Evolutionary conservation across 768 basidiomycete species (phyloP).

Genomic region (Tricholoma sp.): DNA sequence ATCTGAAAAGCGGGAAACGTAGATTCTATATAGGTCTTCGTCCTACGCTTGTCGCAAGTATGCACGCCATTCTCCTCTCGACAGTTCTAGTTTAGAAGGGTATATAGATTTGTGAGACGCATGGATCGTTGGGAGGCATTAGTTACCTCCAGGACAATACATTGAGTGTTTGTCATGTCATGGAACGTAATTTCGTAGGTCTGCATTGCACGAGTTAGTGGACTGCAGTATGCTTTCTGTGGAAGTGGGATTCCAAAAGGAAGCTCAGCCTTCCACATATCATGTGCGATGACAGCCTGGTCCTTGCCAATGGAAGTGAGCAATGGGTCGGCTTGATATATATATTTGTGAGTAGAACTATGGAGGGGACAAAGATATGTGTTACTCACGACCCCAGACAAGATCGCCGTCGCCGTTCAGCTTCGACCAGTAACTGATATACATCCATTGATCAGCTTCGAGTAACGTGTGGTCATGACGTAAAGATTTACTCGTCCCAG

Average conservation of each 20-base stretch:
- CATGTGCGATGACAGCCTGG: slow-evolving; percentile 46
- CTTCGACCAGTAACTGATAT: slow-evolving; percentile 56
- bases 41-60: slow-evolving; percentile 63
- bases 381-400: slow-evolving; percentile 66
- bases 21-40: slow-evolving; percentile 39
- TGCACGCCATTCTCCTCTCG: slow-evolving; percentile 66
- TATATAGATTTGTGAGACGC: not conserved
- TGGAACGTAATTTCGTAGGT: slow-evolving; percentile 54
- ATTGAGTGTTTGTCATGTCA: slow-evolving; percentile 24
- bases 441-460: not conserved
- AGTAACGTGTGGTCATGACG: not conserved
- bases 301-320: slow-evolving; percentile 53
- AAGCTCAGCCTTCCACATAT: slow-evolving; percentile 46
- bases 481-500: slow-evolving; percentile 53
- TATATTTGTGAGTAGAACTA: not conserved
- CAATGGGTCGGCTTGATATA: slow-evolving; percentile 47
- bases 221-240: slow-evolving; percentile 54
- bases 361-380: not conserved
- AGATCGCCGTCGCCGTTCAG: slow-evolving; percentile 61
- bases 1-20: slow-evolving; percentile 50
- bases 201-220: slow-evolving; percentile 55
- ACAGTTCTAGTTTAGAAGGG: slow-evolving; percentile 40
- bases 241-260: slow-evolving; percentile 43
- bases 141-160: slow-evolving; percentile 52
- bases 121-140: not conserved